Evolutionary conservation across 1,284 basidiomycete species (phyloP), one percentile per base, ranked within the genome.

Genomic region (Cryptococcus sp.): DNA sequence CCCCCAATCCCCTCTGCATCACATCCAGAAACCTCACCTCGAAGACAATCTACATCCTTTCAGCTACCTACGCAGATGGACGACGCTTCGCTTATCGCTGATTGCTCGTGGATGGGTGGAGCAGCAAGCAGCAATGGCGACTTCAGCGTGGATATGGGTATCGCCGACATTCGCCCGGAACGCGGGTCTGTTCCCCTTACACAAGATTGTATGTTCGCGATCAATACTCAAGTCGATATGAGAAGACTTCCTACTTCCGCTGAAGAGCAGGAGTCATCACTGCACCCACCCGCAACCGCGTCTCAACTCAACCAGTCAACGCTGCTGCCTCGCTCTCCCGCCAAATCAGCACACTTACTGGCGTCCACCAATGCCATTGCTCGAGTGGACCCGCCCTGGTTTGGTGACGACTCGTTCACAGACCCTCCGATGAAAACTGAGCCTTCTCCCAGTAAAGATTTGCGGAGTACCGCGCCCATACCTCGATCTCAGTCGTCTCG

Each of bases 301-400:
- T 45, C 46, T 23, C 20, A 39, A 26, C 16, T 61, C 20, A 50
- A 54, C 45, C 55, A 55, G 34, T 61, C 59, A 29, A 60, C 65
- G 3, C 46, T 63, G 17, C 50, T 67, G 6, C 65, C 65, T 15
- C 44, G 37, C 41, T 64, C 63, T 48, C 67, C 67, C 16, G 58
- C 55, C 22, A 61, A 55, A 34, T 44, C 50, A 5, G 58, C 52
- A 6, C 64, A 64, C 45, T 46, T 62, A 29, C 55, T 62, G n/a
- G 55, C 55, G 6, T 51, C 60, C 7, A 65, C 46, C 16, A 55
- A 65, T 37, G 57, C 59, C 20, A 34, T 65, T 5, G 34, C 37
- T 25, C 47, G 50, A 5, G 54, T 60, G 13, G 44, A 55, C 7
- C 55, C 64, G 6, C 64, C 64, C 10, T 59, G 61, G 61, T 13